These are phyloP conservation scores for Hericium coralloides DNA, from an alignment of 768 basidiomycete genomes.

Conservation along the genomic window DNA sequence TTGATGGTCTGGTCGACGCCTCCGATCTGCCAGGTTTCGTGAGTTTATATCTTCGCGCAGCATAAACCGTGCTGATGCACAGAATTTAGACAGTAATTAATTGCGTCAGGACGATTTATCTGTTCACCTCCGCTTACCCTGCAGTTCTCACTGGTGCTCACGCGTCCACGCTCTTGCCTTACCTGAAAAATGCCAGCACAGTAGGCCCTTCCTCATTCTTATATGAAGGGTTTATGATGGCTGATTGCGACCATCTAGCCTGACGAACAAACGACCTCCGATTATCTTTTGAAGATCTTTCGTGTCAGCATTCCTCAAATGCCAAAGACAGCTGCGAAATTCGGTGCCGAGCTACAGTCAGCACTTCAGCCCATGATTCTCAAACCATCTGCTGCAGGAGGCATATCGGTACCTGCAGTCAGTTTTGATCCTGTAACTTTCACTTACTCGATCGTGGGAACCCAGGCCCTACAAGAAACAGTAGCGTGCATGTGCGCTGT, in stretches of 20 bases:
- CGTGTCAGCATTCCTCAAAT: conserved; percentile 75
- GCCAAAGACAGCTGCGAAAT: conserved; percentile 84
- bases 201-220: conserved; percentile 32
- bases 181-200: conserved; percentile 74
- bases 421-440: conserved; percentile 13
- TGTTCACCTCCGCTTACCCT: conserved; percentile 78
- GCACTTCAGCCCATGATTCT: conserved; percentile 87
- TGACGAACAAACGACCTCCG: conserved; percentile 78
- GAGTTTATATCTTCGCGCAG: conserved; percentile 20
- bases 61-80: not conserved
- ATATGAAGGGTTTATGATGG: not conserved
- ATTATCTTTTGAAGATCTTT: conserved; percentile 86
- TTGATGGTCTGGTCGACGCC: conserved; percentile 85
- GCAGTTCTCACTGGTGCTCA: conserved; percentile 74
- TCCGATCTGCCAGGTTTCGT: conserved; percentile 73
- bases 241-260: conserved; percentile 29
- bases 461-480: conserved; percentile 78
- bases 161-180: conserved; percentile 82
- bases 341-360: conserved; percentile 77
- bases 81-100: conserved; percentile 61
- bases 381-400: conserved; percentile 64
- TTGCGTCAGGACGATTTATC: conserved; percentile 77
- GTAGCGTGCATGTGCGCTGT: conserved; percentile 89
- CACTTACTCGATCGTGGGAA: not conserved
- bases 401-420: conserved; percentile 42